phyloP scores from a whole-genome alignment of 106 monocot genomes.

The Acorus gramineus region DNA sequence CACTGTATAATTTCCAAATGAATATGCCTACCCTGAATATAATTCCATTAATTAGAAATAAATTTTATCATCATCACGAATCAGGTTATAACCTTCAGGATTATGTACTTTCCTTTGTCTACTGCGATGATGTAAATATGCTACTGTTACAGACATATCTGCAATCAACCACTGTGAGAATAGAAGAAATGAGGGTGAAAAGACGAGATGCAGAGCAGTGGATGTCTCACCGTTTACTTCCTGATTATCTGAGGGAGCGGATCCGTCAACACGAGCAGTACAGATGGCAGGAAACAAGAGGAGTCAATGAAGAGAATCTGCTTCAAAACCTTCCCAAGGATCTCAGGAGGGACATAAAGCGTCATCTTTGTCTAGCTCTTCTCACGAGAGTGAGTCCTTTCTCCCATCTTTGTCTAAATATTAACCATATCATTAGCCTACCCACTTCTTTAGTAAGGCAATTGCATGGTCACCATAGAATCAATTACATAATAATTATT shows the following conservation, averaged over 20 bases:
- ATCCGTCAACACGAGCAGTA: conserved; percentile 90
- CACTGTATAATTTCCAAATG: too few species aligned
- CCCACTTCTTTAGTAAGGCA: not conserved
- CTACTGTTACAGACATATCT: conserved; percentile 67
- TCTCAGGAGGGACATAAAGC: conserved; percentile 87
- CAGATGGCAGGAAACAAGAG: conserved; percentile 92
- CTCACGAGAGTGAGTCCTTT: conserved; percentile 59
- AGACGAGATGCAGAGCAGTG: conserved; percentile 87
- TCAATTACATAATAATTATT: too few species aligned
- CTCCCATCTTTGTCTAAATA: not conserved
- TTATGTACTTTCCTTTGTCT: not conserved
- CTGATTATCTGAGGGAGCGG: conserved; percentile 63
- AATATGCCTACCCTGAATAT: too few species aligned
- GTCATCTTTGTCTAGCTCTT: conserved; percentile 83
- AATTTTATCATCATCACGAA: too few species aligned
- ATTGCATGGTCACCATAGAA: too few species aligned
- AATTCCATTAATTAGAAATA: too few species aligned
- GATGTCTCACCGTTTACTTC: conserved; percentile 91
- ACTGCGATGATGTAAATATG: not conserved
- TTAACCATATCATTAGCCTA: not conserved
- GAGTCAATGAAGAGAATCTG: conserved; percentile 78
- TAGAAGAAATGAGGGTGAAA: conserved; percentile 98
- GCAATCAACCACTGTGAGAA: conserved; percentile 79
- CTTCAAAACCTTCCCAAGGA: conserved; percentile 82
- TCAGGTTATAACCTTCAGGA: not conserved